Base-by-base conservation (phyloP, 129 eudicot genomes). In the Lonicera japonica region DNA sequence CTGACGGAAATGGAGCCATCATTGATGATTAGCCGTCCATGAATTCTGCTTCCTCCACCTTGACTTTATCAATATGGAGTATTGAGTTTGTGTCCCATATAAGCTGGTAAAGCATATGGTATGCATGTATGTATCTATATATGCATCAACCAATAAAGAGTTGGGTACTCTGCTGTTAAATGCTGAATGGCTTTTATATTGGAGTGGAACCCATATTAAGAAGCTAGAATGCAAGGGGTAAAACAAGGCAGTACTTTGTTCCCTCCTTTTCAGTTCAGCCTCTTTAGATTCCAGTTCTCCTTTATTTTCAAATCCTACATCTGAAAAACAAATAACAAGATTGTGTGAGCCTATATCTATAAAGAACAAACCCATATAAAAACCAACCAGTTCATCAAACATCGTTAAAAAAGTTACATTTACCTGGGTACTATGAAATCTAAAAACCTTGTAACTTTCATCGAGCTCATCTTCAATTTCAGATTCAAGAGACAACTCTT, bases 241-340 rank as follows among this genome's bases (percentile, higher is more conserved):
- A 29, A 29, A 29, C 36, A 29, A 29, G 36, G 6, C 36, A 23
- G 50, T 54, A 92, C 98, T 95, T n/a, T 92, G 96, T 59, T 92
- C 98, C 69, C 79, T 77, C 72, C 65, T 82, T 75, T 78, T 92
- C 22, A 92, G 63, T 69, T 92, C 96, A 73, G 88, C 90, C 77
- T 82, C 98, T 76, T 76, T 91, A 41, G 96, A 95, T 73, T 84
- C 82, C 36, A 91, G 87, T 65, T 87, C 83, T 87, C 90, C 70
- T 67, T 87, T 69, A 66, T 78, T 61, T 73, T 85, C 65, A 77
- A 72, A 79, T 87, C 96, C 98, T 87, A 45, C 2, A 68, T 39
- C 61, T 58, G 77, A 12, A 46, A 54, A 36, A 36, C 14, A 12
- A 16, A 56, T 14, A 14, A 60, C 12, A 54, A 15, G 13, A 69